Conservation (phyloP, 768 basidiomycete species). For the Boletus rex-veris region DNA sequence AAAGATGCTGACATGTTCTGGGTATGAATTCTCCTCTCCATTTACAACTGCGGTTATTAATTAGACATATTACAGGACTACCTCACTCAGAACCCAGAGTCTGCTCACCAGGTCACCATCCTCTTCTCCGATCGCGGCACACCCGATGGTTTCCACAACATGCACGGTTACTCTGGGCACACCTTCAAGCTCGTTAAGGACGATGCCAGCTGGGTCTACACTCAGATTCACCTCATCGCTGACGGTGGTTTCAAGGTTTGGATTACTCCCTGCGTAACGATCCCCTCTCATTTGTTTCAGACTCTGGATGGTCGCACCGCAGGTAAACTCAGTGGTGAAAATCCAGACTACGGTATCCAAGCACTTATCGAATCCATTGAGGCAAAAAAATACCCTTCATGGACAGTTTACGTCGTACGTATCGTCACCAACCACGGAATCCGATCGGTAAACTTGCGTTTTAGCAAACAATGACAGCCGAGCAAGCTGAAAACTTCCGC, state of each 20-base stretch:
- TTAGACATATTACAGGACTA: slow-evolving; percentile 60
- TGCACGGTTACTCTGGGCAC: slow-evolving; percentile 94
- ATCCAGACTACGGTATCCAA: slow-evolving; percentile 84
- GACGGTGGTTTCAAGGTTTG: slow-evolving; percentile 79
- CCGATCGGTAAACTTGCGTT: slow-evolving; percentile 11
- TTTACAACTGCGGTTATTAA: neutral
- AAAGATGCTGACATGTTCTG: slow-evolving; percentile 86
- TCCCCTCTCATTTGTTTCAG: slow-evolving; percentile 32
- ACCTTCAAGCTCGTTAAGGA: slow-evolving; percentile 85
- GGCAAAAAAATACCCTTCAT: slow-evolving; percentile 73
- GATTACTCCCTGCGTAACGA: neutral
- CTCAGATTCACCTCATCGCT: slow-evolving; percentile 77
- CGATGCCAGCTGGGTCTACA: slow-evolving; percentile 81
- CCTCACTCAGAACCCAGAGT: slow-evolving; percentile 82
- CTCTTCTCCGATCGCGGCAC: slow-evolving; percentile 94
- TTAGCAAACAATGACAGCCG: slow-evolving; percentile 88
- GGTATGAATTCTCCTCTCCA: slow-evolving; percentile 37
- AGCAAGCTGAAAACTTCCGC: slow-evolving; percentile 87
- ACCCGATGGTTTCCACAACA: slow-evolving; percentile 80
- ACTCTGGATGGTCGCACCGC: slow-evolving; percentile 72
- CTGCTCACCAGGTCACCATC: slow-evolving; percentile 86
- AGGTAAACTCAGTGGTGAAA: slow-evolving; percentile 59
- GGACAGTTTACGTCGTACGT: slow-evolving; percentile 83
- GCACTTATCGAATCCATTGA: slow-evolving; percentile 81
- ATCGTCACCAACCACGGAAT: neutral